phyloP scores from a whole-genome alignment of 768 basidiomycete species.

The Naganishia vaughanmartiniae region DNA sequence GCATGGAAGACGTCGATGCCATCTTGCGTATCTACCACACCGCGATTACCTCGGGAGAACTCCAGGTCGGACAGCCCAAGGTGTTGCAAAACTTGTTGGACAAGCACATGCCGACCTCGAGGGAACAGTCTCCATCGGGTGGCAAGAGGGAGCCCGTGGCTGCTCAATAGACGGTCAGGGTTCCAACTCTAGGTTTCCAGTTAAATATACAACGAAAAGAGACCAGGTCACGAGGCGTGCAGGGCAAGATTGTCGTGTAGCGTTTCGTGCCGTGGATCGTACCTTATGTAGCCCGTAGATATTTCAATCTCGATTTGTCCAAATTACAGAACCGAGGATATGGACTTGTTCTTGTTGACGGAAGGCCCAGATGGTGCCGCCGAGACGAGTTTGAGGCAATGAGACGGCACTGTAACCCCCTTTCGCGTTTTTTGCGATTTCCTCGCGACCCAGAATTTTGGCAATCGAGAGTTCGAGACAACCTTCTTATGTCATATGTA shows the following conservation, averaged over 20 bases:
- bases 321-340: too few relatives aligned
- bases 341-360: too few relatives aligned
- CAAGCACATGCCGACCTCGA: constrained; percentile 49
- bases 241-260: background rate
- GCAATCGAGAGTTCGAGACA: background rate
- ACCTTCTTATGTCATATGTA: too few relatives aligned
- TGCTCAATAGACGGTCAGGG: background rate
- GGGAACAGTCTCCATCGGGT: constrained; percentile 18
- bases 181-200: background rate
- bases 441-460: background rate
- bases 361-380: too few relatives aligned
- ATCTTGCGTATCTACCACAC: constrained; percentile 94
- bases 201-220: background rate
- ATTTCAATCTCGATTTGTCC: constrained; percentile 7
- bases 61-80: constrained; percentile 89
- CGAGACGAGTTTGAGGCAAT: too few relatives aligned
- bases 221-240: background rate
- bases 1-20: constrained; percentile 98
- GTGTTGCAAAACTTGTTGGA: constrained; percentile 80
- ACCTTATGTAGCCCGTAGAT: constrained; percentile 2
- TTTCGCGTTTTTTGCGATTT: background rate
- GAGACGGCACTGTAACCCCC: too few relatives aligned
- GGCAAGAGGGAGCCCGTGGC: constrained; percentile 15
- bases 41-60: constrained; percentile 84
- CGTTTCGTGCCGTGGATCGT: background rate